Evolutionary conservation across 1,139 yeast species (phyloP), one percentile per base, ranked within the genome.

Genomic region (Magnusiomyces tetraspermus): DNA sequence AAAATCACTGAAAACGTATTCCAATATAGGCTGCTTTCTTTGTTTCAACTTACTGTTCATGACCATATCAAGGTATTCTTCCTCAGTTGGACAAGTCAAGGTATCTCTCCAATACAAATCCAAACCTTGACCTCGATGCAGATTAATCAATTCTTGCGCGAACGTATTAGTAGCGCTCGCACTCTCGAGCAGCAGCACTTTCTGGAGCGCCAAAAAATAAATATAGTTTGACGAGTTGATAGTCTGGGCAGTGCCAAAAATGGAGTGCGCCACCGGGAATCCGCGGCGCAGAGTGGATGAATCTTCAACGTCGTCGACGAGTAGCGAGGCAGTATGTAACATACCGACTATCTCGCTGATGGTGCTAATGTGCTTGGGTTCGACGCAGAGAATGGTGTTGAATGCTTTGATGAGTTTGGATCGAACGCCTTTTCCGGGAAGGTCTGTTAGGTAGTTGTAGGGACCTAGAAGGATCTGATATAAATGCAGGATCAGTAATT

Each of bases 271-370:
- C 2, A 88, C 80, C 0, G 88, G 85, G 23, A 72, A 67, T 0
- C 96, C 96, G 36, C 97, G 70, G 57, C 97, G 73, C 48, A 78
- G 70, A 31, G 68, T 70, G 0, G 95, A 84, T 48, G 70, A 73
- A 65, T 89, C 97, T 63, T 89, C 97, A 31, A 89, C 85, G 63
- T 89, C 97, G 66, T 89, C 97, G 31, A 89, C 79, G 52, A 83
- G 67, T 53, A 85, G 66, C 10, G 88, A 82, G 0, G 89, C 78
- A 10, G 79, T 76, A 64, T 85, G 94, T 44, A 85, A 69, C 54
- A 76, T 75, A 54, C 77, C 79, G 19, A 83, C 75, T 36, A 80
- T 70, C 6, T 68, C 63, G 41, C 75, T 68, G 15, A 82, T 70
- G 31, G 67, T 61, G 0, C 51, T 60, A 13, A 79, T 59, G 23